Evolutionary conservation across 129 eudicot genomes (phyloP).

Genomic region (Helianthus annuus): DNA sequence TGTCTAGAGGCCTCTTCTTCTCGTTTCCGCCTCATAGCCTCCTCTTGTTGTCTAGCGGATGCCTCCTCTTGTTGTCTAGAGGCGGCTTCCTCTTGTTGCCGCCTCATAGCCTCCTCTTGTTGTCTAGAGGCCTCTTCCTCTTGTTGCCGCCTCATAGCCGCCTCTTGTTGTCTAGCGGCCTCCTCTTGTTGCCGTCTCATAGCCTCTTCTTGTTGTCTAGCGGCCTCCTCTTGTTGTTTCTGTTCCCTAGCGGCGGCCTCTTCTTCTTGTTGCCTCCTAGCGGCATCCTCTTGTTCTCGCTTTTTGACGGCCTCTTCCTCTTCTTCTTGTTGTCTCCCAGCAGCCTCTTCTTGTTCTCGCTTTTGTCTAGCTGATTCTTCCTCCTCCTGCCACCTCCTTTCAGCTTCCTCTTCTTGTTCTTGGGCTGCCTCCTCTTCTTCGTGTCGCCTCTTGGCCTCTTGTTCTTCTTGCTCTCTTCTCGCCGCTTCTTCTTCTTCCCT

Average conservation of each 20-base stretch:
- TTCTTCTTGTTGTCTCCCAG: conserved; percentile 7
- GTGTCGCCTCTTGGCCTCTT: conserved; percentile 16
- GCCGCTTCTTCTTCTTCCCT: conserved; percentile 9
- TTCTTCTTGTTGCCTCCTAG: conserved; percentile 6
- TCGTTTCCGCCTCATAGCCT: conserved; percentile 16
- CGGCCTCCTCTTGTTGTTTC: conserved; percentile 15
- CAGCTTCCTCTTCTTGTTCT: conserved; percentile 12
- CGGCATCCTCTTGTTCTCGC: conserved; percentile 5
- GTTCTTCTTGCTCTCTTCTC: conserved; percentile 14
- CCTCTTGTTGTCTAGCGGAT: background rate
- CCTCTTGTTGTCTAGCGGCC: background rate
- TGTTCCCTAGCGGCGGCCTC: background rate
- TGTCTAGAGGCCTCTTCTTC: conserved; percentile 9
- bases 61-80: conserved; percentile 3
- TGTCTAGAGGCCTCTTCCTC: background rate
- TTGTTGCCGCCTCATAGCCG: background rate
- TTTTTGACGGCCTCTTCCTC: too few relatives aligned
- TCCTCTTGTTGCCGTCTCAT: background rate
- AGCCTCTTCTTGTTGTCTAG: background rate
- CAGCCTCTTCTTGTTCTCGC: background rate
- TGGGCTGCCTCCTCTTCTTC: conserved; percentile 21
- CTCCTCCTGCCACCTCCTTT: background rate
- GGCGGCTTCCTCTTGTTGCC: conserved; percentile 10
- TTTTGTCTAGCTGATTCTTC: background rate
- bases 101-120: background rate